Base-by-base conservation (phyloP, 2,329 filamentous ascomycete species). In the Aspergillus fructus region DNA sequence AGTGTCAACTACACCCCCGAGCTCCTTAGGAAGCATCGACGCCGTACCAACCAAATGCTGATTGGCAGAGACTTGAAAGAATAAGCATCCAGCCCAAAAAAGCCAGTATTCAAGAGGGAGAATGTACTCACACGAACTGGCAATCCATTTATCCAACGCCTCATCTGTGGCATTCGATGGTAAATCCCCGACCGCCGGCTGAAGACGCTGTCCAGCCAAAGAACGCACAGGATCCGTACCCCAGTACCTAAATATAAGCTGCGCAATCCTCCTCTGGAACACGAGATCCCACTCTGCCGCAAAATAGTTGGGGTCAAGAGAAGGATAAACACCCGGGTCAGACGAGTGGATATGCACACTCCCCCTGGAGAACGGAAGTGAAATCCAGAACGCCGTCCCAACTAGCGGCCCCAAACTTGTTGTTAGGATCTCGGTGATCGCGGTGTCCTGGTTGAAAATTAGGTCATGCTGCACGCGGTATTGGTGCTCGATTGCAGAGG, bases 281-380 rank as follows among this genome's bases (percentile, higher is more conserved):
- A 3, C 30, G 8, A 49, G 24, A 41, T 68, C 66, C 17, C 60
- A 60, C 4, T 58, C 42, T 30, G 64, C 62, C 58, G 56, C 61
- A 17, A 68, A 66, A 34, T 65, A 68, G 15, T 63, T 64, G 1
- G 66, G 65, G 39, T 68, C 61, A 49, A 68, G 66, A 48, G 56
- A 33, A 41, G 49, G 56, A n/a, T 54, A 24, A 5, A 12, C 39
- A 5, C 19, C 11, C 17, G 46, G 40, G 7, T 46, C 30, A 1
- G 57, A 37, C 2, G 65, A 67, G 1, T 59, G 49, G 24, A 67
- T 65, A 39, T 68, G 66, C 12, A 68, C 54, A 41, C 57, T 67
- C 4, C 65, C 65, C 45, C 65, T 57, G 3, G 65, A 67, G 49
- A 68, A 68, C 1, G 65, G 66, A 12, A 68, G 60, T 7, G 67